Base-by-base conservation (phyloP, 2,329 filamentous ascomycete species). In the Claviceps monticola region DNA sequence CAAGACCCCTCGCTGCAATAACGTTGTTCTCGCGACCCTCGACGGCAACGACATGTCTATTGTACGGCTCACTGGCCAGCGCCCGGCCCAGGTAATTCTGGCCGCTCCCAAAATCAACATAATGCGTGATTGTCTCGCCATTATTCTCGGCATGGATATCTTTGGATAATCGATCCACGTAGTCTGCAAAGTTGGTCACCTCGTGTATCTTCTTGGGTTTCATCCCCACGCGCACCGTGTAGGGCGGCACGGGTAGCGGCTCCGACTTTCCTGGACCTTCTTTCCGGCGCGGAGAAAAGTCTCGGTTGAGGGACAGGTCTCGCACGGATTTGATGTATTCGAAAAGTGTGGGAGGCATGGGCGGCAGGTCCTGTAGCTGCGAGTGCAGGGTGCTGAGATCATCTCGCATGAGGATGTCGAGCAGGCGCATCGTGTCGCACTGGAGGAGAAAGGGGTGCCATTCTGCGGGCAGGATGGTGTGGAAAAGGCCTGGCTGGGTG, bases 161-260 rank as follows among this genome's bases (percentile, higher is more conserved):
- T 51, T 69, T 67, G 0, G 78, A 74, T 9, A 84, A 69, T 3
- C 69, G 62, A 48, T 88, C 78, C 50, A 97, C 79, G 60, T 91
- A 97, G 56, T 79, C 78, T n/a, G 91, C 86, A 62, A 97, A 96
- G 62, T 93, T 82, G 54, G 82, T 79, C 36, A 97, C 93, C 70
- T 98, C 93, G 62, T 98, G 93, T 1, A 88, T 76, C 68, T 98
- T 98, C 66, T 98, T 98, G 17, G 85, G 80, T 56, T 88, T 95
- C 93, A 98, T 98, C 4, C 93, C 93, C 14, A 95, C 78, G 0
- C 86, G 79, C 16, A 95, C 79, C 58, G 84, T 78, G 48, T 80
- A 77, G 2, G 88, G 81, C 21, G 95, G 65, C 57, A 75, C 73
- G 5, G 78, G 73, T 51, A 78, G 68, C 52, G 74, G 72, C 45